Evolutionary conservation across 2,329 filamentous ascomycete species (phyloP), one percentile per base, ranked within the genome.

Genomic region (Colletotrichum eleusines): DNA sequence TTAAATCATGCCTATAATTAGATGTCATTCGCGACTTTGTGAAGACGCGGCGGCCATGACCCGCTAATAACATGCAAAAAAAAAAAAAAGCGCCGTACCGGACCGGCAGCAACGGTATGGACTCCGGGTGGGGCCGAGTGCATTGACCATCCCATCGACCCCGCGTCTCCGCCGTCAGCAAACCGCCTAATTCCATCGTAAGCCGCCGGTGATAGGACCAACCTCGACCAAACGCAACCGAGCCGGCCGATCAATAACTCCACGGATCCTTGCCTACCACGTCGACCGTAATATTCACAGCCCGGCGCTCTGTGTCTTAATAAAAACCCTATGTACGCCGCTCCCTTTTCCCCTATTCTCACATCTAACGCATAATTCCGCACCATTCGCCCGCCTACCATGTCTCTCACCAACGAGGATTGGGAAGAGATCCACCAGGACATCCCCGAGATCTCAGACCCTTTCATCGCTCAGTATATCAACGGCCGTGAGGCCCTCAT

Each of bases 401-500:
- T 84, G 78, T 77, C 80, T 40, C 82, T 85, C 77, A 82, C 84
- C 57, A 85, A 89, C 48, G 84, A 89, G 66, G 88, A 90, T 66
- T 91, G 88, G 88, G 84, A 83, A 38, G 87, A 89, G 74, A 78
- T 91, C 71, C 79, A 83, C 55, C 79, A 85, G 70, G 88, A 86
- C n/a, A 81, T 92, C 46, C 90, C 90, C 5, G 80, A 81, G 2
- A 81, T 81, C 26, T 83, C 88, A 12, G 94, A 97, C 76, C 89
- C 91, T 0, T 94, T 97, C 79, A 88, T 98, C 57, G 89, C 94
- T 76, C 90, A 95, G 78, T 98, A 97, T 77, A 83, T 97, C 48
- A 82, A 89, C 53, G 94, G 94, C 28, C 89, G 95, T 61, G 87
- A 91, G 75, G 90, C 89, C 33, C 86, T 98, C 63, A 92, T 97